Evolutionary conservation across 2,329 filamentous ascomycete species (phyloP), one percentile per base, ranked within the genome.

Genomic region (Fusarium sp.): DNA sequence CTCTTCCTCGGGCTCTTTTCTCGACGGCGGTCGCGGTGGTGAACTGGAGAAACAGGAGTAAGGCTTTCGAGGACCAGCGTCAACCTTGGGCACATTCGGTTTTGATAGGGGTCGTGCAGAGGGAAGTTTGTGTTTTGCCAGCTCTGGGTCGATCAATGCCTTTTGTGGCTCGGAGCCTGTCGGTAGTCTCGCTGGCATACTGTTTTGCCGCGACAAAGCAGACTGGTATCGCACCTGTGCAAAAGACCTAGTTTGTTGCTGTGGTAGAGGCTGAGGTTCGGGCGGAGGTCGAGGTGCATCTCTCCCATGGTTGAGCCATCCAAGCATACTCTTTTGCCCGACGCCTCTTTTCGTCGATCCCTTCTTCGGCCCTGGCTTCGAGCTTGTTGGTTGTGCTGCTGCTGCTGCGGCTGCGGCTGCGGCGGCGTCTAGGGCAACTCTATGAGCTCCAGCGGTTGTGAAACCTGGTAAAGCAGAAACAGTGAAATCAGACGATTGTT

Each of bases 11-110:
- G 62, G 53, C 62, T 75, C 58, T 66, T 73, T 68, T 7, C 74
- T 72, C 10, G 75, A 75, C 7, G 68, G 36, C 4, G 78, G 77
- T n/a, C 78, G 76, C 5, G 82, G 78, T 7, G 89, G 88, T 22
- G 88, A 89, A 79, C 88, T 90, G 0, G 88, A 90, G 75, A 90
- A 89, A 68, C 85, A 86, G 1, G 84, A 78, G 72, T 93, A 92
- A 12, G 81, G 80, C 55, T 85, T 80, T 5, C 79, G 79, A 12
- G 80, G 78, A 13, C 70, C 72, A 5, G 77, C 71, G 11, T 79
- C 74, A 41, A 74, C 70, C 52, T 75, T 63, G 14, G 44, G 55
- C 70, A 74, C 39, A 62, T 73, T 79, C n/a, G 83, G 83, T 31
- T 80, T 82, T 25, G 75, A 75, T 15, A 81, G 71, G 17, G 82